phyloP scores from a whole-genome alignment of 176 grass and related monocot species.

The Otatea glauca region DNA sequence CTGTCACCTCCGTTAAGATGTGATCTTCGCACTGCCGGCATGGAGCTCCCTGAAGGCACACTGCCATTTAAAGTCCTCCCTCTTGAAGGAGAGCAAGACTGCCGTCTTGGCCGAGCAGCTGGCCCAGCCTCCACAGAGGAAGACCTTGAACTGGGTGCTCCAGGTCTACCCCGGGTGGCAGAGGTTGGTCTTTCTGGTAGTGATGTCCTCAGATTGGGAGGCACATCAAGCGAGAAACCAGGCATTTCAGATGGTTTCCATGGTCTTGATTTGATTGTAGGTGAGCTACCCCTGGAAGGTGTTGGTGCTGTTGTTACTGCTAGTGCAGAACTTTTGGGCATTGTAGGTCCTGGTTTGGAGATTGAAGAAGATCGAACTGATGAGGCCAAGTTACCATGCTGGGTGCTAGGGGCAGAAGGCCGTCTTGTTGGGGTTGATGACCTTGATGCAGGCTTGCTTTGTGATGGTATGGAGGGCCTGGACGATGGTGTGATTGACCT shows the following conservation, averaged over 20 bases:
- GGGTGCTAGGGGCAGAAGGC: slow-evolving; percentile 47
- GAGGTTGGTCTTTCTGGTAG: slow-evolving; percentile 85
- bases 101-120: slow-evolving; percentile 65
- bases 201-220: slow-evolving; percentile 82
- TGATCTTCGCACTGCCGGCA: slow-evolving; percentile 77
- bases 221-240: slow-evolving; percentile 77
- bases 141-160: slow-evolving; percentile 85
- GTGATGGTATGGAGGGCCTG: slow-evolving; percentile 59
- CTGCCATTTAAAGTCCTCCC: slow-evolving; percentile 74
- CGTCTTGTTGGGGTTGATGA: slow-evolving; percentile 68
- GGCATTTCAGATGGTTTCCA: slow-evolving; percentile 93
- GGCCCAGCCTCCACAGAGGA: slow-evolving; percentile 84
- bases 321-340: slow-evolving; percentile 54
- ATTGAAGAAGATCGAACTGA: slow-evolving; percentile 60
- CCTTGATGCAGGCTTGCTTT: slow-evolving; percentile 71
- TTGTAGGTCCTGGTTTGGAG: slow-evolving; percentile 47
- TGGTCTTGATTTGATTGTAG: slow-evolving; percentile 83
- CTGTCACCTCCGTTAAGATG: slow-evolving; percentile 60
- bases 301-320: slow-evolving; percentile 33
- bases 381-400: slow-evolving; percentile 51
- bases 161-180: slow-evolving; percentile 85
- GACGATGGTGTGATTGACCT: slow-evolving; percentile 84
- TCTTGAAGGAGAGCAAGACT: slow-evolving; percentile 95
- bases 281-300: slow-evolving; percentile 70
- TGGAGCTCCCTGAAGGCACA: slow-evolving; percentile 53